phyloP scores from a whole-genome alignment of 768 basidiomycete genomes.

The Podaxis sp. region DNA sequence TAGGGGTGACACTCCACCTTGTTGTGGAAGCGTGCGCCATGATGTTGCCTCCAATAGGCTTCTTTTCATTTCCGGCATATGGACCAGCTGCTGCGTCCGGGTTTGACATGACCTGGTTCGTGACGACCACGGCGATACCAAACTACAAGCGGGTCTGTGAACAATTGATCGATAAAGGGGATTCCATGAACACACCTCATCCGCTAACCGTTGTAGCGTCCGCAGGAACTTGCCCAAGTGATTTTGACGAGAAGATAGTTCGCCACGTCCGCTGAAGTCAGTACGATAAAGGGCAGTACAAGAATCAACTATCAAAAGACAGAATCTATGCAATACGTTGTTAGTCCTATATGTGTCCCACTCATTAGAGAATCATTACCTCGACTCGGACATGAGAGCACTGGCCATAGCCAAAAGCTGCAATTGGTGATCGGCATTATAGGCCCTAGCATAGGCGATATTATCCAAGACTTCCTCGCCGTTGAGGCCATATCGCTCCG shows the following conservation, averaged over 20 bases:
- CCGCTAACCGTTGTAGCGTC: constrained; percentile 89
- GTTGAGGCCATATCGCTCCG: constrained; percentile 94
- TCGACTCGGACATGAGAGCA: constrained; percentile 98
- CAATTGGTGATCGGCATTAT: constrained; percentile 97
- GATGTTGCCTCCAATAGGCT: constrained; percentile 98
- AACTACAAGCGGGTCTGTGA: constrained; percentile 53
- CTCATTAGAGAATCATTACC: constrained; percentile 47
- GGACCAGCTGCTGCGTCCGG: constrained; percentile 92
- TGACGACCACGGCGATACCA: constrained; percentile 95
- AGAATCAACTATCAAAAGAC: constrained; percentile 94
- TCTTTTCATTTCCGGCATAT: constrained; percentile 90
- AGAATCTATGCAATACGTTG: constrained; percentile 63
- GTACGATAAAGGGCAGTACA: constrained; percentile 94
- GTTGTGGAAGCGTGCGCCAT: constrained; percentile 99
- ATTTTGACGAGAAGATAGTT: constrained; percentile 91
- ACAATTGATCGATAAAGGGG: constrained; percentile 18
- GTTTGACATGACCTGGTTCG: constrained; percentile 99
- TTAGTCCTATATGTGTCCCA: constrained; percentile 5
- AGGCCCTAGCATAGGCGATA: constrained; percentile 96
- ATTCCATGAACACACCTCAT: constrained; percentile 64
- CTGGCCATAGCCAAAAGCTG: constrained; percentile 87
- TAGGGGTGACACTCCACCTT: constrained; percentile 48
- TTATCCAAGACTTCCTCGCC: constrained; percentile 99
- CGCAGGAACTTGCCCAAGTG: constrained; percentile 96
- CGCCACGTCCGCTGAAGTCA: constrained; percentile 94